Percentiles rank a stretch among this genome's conserved stretches.
Conservation (phyloP, 2,329 filamentous ascomycete species). For the Hypoxylon sp. region DNA sequence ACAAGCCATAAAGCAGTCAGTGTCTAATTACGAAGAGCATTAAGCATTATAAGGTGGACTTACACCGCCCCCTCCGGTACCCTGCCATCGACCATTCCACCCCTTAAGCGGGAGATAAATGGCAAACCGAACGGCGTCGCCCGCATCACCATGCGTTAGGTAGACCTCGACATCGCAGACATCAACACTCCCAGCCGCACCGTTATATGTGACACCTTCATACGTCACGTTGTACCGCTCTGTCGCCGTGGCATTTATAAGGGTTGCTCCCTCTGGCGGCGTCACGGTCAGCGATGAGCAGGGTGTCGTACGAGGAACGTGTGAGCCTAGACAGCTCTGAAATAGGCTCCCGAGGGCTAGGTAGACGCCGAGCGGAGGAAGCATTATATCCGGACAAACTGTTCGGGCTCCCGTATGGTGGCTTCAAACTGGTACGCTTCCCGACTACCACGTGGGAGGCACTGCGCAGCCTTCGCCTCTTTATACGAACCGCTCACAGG, state of each 20-base stretch:
- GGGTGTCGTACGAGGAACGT: conserved; percentile 7
- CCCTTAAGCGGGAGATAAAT: conserved; percentile 41
- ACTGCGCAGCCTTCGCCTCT: neutral
- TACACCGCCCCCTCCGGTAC: conserved; percentile 43
- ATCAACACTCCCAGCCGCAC: conserved; percentile 31
- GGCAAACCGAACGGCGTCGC: conserved; percentile 39
- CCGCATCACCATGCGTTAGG: conserved; percentile 43
- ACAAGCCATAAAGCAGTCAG: conserved; percentile 6
- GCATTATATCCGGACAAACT: neutral
- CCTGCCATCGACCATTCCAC: conserved; percentile 46
- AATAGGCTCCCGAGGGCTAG: neutral
- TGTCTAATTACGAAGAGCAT: neutral
- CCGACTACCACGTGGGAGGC: neutral
- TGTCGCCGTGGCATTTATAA: conserved; percentile 41
- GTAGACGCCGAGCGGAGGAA: neutral
- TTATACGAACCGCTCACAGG: neutral
- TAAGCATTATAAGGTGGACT: conserved; percentile 13
- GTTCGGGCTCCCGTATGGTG: neutral
- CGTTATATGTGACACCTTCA: conserved; percentile 34
- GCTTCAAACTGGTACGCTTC: neutral
- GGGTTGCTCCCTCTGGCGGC: conserved; percentile 34
- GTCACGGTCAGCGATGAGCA: conserved; percentile 39
- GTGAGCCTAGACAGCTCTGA: conserved; percentile 10
- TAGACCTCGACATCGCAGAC: conserved; percentile 44
- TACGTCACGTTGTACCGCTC: conserved; percentile 41